A percentile compares a stretch with the other conserved stretches of the same genome.
These are phyloP conservation scores for Rhododendron ferrugineum DNA, from an alignment of 148 eudicot species.

Conservation along the genomic window DNA sequence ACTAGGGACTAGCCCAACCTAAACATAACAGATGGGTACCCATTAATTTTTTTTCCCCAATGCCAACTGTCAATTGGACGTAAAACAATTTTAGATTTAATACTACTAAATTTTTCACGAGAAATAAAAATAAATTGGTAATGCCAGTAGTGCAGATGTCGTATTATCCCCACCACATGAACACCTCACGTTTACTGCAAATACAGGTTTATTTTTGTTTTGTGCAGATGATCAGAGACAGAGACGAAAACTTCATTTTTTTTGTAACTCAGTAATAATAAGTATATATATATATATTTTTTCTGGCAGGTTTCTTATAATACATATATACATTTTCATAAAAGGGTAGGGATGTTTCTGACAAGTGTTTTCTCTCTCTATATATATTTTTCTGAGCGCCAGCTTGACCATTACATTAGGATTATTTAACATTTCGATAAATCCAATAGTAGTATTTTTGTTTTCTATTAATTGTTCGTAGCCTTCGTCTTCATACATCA, in stretches of 20 bases:
- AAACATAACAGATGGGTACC: too few relatives aligned
- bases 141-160: neutral
- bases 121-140: neutral
- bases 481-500: neutral
- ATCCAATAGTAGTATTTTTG: neutral
- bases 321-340: neutral
- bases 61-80: neutral
- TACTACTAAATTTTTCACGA: neutral
- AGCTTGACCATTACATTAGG: neutral
- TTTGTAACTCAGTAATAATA: neutral
- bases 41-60: too few relatives aligned
- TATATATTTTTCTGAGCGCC: neutral
- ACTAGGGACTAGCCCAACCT: too few relatives aligned
- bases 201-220: neutral
- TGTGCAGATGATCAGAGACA: neutral
- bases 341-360: neutral
- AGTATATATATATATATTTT: too few relatives aligned
- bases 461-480: neutral
- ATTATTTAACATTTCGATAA: neutral
- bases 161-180: neutral
- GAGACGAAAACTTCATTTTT: neutral
- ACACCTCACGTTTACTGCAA: neutral
- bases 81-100: neutral
- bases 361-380: neutral
- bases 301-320: neutral